Conservation (phyloP, 306 rosid genomes). For the Astragalus membranaceus region DNA sequence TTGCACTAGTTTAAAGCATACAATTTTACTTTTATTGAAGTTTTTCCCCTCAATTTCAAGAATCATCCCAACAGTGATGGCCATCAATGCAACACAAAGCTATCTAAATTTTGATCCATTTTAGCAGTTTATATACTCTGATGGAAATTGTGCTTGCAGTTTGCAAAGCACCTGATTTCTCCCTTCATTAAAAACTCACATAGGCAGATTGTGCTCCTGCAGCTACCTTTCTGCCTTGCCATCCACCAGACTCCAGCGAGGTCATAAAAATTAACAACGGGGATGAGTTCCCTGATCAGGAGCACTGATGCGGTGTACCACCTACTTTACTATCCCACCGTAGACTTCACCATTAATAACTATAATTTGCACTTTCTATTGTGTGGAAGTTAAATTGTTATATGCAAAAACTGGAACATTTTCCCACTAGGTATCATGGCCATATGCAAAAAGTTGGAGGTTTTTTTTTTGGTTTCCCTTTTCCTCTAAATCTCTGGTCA, state of each 20-base stretch:
- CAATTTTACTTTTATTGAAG: too few species aligned
- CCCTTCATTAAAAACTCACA: too few species aligned
- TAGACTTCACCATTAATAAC: background rate
- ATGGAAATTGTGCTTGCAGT: background rate
- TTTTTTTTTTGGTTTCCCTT: background rate
- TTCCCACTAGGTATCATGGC: background rate
- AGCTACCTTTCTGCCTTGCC: background rate
- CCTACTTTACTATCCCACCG: background rate
- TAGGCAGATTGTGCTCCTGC: too few species aligned
- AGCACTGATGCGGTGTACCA: background rate
- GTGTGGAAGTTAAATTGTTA: background rate
- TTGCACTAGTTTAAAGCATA: too few species aligned
- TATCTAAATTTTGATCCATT: too few species aligned
- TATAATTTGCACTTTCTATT: background rate
- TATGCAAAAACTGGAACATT: background rate
- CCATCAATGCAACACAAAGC: too few species aligned
- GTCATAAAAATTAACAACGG: background rate
- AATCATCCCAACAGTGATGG: too few species aligned
- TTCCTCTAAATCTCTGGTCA: background rate
- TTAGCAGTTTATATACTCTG: background rate
- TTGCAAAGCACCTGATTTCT: too few species aligned
- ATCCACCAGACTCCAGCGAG: background rate
- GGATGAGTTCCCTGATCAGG: background rate
- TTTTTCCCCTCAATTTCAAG: too few species aligned
- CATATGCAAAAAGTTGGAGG: too few species aligned